Conservation (phyloP, 2,329 filamentous ascomycete genomes). For the Xylariaceae sp. region DNA sequence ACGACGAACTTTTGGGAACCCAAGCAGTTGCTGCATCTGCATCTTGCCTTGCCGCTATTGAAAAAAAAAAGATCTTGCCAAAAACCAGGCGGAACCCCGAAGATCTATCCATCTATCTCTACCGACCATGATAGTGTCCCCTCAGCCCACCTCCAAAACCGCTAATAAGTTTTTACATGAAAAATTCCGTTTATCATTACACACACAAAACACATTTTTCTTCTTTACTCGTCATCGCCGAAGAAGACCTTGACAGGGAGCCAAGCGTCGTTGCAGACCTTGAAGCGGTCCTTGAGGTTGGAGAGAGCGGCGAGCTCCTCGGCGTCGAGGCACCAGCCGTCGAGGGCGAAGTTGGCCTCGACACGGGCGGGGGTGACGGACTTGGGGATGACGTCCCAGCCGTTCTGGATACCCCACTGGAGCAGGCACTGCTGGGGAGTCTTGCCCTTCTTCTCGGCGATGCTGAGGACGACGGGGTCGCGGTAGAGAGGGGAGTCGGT, state of each 20-base stretch:
- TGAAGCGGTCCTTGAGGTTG: slow-evolving; percentile 69
- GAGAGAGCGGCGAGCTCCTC: slow-evolving; percentile 68
- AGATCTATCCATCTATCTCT: slow-evolving; percentile 2
- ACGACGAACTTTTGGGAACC: too few species aligned
- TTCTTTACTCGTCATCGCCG: slow-evolving; percentile 66
- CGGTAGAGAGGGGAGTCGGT: slow-evolving; percentile 65
- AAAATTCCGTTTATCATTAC: not conserved
- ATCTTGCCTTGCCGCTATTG: too few species aligned
- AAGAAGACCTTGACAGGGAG: slow-evolving; percentile 76
- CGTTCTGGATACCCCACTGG: slow-evolving; percentile 74
- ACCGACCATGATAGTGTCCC: slow-evolving; percentile 4
- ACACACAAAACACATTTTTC: not conserved
- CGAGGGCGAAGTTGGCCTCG: slow-evolving; percentile 66
- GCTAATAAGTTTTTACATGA: not conserved
- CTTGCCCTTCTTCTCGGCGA: slow-evolving; percentile 63
- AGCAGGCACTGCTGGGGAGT: slow-evolving; percentile 71
- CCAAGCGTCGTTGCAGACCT: slow-evolving; percentile 73
- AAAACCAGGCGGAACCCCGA: not conserved
- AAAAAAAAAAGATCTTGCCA: too few species aligned
- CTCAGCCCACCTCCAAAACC: not conserved
- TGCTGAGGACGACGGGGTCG: slow-evolving; percentile 55
- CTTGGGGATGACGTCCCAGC: slow-evolving; percentile 82
- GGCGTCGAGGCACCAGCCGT: slow-evolving; percentile 66
- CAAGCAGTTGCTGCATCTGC: too few species aligned
- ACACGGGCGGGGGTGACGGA: slow-evolving; percentile 69